Conservation (phyloP, 192 early-diverging fungal genomes). For the Backusella macrospora region DNA sequence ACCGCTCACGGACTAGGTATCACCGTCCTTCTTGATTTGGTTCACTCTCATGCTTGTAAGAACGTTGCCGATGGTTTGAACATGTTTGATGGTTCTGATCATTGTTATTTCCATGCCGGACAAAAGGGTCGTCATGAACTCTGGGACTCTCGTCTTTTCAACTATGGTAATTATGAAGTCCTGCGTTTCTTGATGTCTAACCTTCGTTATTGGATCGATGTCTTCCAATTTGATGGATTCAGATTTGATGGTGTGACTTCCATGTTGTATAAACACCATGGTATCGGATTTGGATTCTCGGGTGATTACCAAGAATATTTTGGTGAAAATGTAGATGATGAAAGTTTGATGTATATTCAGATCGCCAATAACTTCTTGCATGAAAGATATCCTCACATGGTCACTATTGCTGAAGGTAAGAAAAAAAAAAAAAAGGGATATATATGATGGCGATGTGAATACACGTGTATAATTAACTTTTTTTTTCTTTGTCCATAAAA, state of each 20-base stretch:
- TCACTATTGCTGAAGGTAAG: constrained; percentile 95
- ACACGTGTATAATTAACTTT: background rate
- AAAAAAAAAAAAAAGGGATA: background rate
- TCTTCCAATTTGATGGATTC: constrained; percentile 96
- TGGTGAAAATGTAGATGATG: constrained; percentile 79
- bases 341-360: constrained; percentile 90
- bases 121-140: constrained; percentile 85
- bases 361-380: constrained; percentile 87
- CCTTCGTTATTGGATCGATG: constrained; percentile 90
- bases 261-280: constrained; percentile 96
- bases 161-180: constrained; percentile 91
- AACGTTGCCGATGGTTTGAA: constrained; percentile 97
- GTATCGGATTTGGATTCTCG: constrained; percentile 92
- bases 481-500: constrained; percentile 19
- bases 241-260: constrained; percentile 97
- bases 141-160: constrained; percentile 96
- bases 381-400: constrained; percentile 72
- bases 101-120: constrained; percentile 96
- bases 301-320: constrained; percentile 97
- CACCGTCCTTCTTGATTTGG: constrained; percentile 88
- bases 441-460: background rate
- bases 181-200: constrained; percentile 95
- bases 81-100: constrained; percentile 94
- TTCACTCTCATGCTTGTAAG: constrained; percentile 96
- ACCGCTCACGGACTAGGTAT: constrained; percentile 90